Evolutionary conservation across 495 filamentous ascomycete species (phyloP).

Genomic region (Neurospora sp.): DNA sequence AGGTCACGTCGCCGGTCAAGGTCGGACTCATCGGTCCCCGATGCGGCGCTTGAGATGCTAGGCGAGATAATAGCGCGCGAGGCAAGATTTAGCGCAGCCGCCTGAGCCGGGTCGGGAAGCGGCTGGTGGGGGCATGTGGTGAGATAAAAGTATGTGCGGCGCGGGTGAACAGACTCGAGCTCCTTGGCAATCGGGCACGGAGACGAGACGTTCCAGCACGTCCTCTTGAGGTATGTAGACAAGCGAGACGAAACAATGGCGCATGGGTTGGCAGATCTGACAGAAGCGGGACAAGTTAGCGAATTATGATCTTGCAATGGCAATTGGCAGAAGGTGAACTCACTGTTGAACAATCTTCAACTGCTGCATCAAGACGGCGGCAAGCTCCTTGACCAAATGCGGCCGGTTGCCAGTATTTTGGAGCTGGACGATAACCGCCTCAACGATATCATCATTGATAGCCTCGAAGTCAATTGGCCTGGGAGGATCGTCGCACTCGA

Average conservation of each 20-base stretch:
- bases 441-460: constrained; percentile 91
- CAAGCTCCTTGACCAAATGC: constrained; percentile 89
- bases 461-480: constrained; percentile 71
- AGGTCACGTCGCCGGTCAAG: constrained; percentile 62
- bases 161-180: constrained; percentile 82
- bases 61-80: constrained; percentile 63
- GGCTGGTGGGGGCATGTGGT: constrained; percentile 75
- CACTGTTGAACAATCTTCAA: constrained; percentile 88
- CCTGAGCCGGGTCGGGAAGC: constrained; percentile 59
- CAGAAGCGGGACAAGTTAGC: constrained; percentile 24
- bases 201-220: constrained; percentile 64
- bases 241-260: constrained; percentile 91
- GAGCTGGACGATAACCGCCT: constrained; percentile 81
- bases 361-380: constrained; percentile 61
- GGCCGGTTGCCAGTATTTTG: constrained; percentile 89
- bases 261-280: constrained; percentile 87
- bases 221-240: constrained; percentile 76
- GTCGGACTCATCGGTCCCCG: constrained; percentile 58
- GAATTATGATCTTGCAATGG: background rate
- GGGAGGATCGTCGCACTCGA: constrained; percentile 34
- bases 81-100: constrained; percentile 26
- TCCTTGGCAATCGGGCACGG: constrained; percentile 89
- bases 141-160: constrained; percentile 92
- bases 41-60: constrained; percentile 66
- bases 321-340: constrained; percentile 23